Conservation (phyloP, 495 filamentous ascomycete species). For the Lepidopterella palustris region DNA sequence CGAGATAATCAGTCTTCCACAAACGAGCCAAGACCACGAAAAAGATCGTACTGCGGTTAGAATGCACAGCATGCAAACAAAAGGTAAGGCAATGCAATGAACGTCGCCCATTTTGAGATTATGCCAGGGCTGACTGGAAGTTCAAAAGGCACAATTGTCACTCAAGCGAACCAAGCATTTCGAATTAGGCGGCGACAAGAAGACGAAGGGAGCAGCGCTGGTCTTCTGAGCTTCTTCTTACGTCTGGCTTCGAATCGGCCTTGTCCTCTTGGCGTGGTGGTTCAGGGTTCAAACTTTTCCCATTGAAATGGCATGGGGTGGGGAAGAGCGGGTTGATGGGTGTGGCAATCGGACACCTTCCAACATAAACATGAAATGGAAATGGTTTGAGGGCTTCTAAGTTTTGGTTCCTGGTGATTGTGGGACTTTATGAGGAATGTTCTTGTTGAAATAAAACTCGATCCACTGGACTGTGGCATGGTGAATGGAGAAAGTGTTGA, state of each 20-base stretch:
- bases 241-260: slow-evolving; percentile 1
- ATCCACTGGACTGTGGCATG: no score
- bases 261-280: not conserved
- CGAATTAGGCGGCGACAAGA: slow-evolving; percentile 99
- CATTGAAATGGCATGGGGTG: no score
- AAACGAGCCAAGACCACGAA: slow-evolving; percentile 99
- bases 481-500: no score
- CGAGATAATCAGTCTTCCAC: slow-evolving; percentile 71
- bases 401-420: not conserved
- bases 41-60: slow-evolving; percentile 97
- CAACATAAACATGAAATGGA: not conserved
- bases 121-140: slow-evolving; percentile 5
- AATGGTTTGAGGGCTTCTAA: not conserved
- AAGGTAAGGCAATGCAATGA: no score
- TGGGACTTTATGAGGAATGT: no score
- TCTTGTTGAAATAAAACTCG: no score
- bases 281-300: no score
- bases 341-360: no score
- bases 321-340: no score
- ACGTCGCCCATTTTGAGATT: not conserved
- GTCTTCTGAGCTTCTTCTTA: slow-evolving; percentile 66
- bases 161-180: slow-evolving; percentile 99
- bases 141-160: slow-evolving; percentile 96
- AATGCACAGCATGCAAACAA: slow-evolving; percentile 88
- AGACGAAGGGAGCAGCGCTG: slow-evolving; percentile 99